phyloP scores from a whole-genome alignment of 306 rosid genomes.

The Psophocarpus tetragonolobus region DNA sequence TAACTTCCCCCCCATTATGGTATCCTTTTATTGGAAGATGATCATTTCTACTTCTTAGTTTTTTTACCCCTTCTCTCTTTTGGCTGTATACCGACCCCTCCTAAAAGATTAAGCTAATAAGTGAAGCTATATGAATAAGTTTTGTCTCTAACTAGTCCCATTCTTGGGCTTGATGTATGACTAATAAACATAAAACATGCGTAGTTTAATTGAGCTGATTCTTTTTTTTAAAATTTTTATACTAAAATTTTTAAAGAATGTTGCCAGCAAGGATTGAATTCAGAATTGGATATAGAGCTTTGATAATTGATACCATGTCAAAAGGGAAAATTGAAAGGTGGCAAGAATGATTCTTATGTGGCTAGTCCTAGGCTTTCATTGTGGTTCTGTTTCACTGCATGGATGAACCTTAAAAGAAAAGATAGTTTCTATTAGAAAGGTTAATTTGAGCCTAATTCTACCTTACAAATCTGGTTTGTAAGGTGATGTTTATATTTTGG shows the following conservation, averaged over 20 bases:
- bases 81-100: neutral
- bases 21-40: neutral
- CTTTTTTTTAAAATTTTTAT: neutral
- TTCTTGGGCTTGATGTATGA: conserved; percentile 27
- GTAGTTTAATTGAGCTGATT: neutral
- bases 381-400: neutral
- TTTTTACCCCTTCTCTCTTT: neutral
- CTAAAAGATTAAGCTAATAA: neutral
- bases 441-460: no score
- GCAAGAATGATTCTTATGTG: neutral
- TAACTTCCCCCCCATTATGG: neutral
- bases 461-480: no score
- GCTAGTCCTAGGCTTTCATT: neutral
- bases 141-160: neutral
- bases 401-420: neutral
- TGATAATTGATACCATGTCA: conserved; percentile 6
- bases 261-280: neutral
- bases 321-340: neutral
- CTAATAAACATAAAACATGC: neutral
- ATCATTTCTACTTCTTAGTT: conserved; percentile 23
- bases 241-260: neutral
- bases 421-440: no score
- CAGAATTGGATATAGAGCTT: neutral
- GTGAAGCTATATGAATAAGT: neutral
- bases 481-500: no score